A percentile compares a stretch with the other conserved stretches of the same genome.
These are phyloP conservation scores for Cynara cardunculus DNA, from an alignment of 129 eudicot species.

Conservation along the genomic window DNA sequence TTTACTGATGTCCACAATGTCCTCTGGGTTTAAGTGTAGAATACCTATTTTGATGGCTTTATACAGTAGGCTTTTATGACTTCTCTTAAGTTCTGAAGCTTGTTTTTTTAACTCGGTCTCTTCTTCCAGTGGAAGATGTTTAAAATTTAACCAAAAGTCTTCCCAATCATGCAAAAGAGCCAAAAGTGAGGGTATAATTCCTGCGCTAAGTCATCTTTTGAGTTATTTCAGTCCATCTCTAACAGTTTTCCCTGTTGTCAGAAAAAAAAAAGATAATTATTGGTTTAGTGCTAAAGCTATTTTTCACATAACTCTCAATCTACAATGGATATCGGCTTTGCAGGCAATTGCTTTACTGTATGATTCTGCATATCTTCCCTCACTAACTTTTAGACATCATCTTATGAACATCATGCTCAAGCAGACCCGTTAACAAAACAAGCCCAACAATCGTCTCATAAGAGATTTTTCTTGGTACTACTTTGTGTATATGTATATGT, in stretches of 20 bases:
- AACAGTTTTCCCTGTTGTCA: neutral
- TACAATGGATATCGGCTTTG: neutral
- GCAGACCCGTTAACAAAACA: neutral
- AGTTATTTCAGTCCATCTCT: neutral
- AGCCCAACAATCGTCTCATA: neutral
- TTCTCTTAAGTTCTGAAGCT: neutral
- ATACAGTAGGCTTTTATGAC: neutral
- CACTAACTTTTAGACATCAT: neutral
- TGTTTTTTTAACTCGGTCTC: neutral
- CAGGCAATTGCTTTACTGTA: neutral
- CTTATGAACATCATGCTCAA: neutral
- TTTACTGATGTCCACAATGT: neutral
- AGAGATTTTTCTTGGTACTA: neutral
- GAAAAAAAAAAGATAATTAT: neutral
- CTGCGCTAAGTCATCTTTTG: neutral
- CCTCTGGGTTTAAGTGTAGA: neutral
- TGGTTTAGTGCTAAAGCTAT: neutral
- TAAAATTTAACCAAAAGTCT: neutral
- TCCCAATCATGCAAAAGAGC: neutral
- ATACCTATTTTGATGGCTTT: neutral
- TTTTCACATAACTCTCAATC: neutral
- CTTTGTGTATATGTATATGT: neutral
- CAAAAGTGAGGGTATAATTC: neutral
- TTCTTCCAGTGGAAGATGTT: neutral
- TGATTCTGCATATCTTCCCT: neutral